Evolutionary conservation across 495 filamentous ascomycete species (phyloP).

Genomic region (Neurospora sublineolata): DNA sequence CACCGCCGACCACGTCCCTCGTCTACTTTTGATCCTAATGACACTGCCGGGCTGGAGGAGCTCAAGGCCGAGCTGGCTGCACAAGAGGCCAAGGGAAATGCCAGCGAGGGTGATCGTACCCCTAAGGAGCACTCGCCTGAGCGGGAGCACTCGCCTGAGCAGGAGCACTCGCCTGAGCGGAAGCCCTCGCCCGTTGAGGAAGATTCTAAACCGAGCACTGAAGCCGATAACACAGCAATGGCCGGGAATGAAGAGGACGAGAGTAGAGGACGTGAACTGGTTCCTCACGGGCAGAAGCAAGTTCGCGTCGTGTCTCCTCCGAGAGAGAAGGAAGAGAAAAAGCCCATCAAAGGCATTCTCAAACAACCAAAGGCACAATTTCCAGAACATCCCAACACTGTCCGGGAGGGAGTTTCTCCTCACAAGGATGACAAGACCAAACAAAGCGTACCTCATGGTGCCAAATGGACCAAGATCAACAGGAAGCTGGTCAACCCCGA

Average conservation of each 20-base stretch:
- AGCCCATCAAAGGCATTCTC: slow-evolving; percentile 39
- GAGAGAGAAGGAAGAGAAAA: slow-evolving; percentile 34
- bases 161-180: slow-evolving; percentile 21
- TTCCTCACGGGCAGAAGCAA: slow-evolving; percentile 26
- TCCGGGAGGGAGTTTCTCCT: slow-evolving; percentile 82
- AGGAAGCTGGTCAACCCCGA: slow-evolving; percentile 73
- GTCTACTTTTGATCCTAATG: slow-evolving; percentile 38
- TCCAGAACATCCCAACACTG: slow-evolving; percentile 63
- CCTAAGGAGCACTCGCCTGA: slow-evolving; percentile 8
- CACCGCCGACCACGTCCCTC: slow-evolving; percentile 26
- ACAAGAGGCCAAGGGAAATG: not conserved
- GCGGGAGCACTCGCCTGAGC: too few species aligned
- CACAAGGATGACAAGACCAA: slow-evolving; percentile 72
- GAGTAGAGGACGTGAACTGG: slow-evolving; percentile 28
- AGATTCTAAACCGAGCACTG: slow-evolving; percentile 5
- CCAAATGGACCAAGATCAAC: slow-evolving; percentile 83
- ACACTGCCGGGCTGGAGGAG: slow-evolving; percentile 33
- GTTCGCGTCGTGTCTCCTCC: slow-evolving; percentile 47
- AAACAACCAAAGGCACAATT: slow-evolving; percentile 64
- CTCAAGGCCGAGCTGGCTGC: slow-evolving; percentile 36
- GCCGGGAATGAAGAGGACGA: slow-evolving; percentile 21
- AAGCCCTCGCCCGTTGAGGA: slow-evolving; percentile 10
- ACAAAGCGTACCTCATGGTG: slow-evolving; percentile 59
- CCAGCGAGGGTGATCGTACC: slow-evolving; percentile 7
- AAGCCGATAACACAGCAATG: slow-evolving; percentile 13